Conservation (phyloP, 2,329 filamentous ascomycete genomes). For the Piedraia hortae region DNA sequence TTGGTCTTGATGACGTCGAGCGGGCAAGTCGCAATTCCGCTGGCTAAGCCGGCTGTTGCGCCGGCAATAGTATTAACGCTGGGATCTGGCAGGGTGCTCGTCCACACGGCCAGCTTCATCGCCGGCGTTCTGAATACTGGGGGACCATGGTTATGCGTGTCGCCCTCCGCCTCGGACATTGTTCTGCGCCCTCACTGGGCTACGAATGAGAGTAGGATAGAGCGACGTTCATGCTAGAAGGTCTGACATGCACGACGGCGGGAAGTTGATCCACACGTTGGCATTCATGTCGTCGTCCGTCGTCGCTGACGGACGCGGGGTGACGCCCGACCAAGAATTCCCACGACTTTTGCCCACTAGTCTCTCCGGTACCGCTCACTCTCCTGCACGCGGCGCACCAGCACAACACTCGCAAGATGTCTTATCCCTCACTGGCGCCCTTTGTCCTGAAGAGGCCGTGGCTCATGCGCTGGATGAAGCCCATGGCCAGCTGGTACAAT, state of each 20-base stretch:
- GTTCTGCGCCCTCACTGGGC: conserved; percentile 8
- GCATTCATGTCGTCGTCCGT: too few species aligned
- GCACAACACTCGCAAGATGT: conserved; percentile 37
- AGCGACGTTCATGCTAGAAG: conserved; percentile 1
- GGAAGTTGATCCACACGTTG: too few species aligned
- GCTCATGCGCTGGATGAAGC: conserved; percentile 53
- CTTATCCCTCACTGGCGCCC: conserved; percentile 42
- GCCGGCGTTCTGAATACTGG: conserved; percentile 13
- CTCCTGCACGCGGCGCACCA: conserved; percentile 1
- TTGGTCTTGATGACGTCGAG: conserved; percentile 99
- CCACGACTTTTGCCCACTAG: conserved; percentile 1
- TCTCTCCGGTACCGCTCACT: too few species aligned
- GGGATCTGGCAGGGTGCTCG: conserved; percentile 23
- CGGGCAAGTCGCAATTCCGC: conserved; percentile 81
- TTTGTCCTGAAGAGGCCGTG: conserved; percentile 65
- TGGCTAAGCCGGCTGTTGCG: conserved; percentile 70
- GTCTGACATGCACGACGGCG: neutral
- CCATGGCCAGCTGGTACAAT: conserved; percentile 66
- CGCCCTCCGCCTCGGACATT: conserved; percentile 3
- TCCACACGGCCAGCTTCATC: conserved; percentile 16
- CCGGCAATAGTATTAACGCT: conserved; percentile 62
- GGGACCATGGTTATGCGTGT: conserved; percentile 9
- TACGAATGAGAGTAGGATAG: conserved; percentile 7
- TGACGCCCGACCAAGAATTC: conserved; percentile 1
- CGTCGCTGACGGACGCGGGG: neutral